Conservation (phyloP, 73 alveolate species). For the Symbiodinium natans region DNA sequence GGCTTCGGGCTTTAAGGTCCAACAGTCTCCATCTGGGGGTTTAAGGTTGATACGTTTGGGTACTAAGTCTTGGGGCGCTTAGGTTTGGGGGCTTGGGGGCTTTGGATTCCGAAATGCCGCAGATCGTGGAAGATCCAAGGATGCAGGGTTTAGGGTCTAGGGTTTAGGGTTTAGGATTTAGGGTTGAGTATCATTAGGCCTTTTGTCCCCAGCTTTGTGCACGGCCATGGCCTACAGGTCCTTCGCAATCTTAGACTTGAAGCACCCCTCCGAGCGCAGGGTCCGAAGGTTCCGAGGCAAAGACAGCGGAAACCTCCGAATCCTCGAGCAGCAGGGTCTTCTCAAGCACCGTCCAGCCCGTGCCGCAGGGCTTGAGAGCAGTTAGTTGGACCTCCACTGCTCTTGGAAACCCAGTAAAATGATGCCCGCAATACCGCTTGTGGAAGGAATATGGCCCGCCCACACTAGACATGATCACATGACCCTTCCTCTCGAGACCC, state of each 20-base stretch:
- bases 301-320: not conserved
- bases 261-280: not conserved
- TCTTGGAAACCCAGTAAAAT: too few species aligned
- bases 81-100: not conserved
- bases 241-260: not conserved
- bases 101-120: not conserved
- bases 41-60: not conserved
- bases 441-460: too few species aligned
- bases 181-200: too few species aligned
- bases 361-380: not conserved
- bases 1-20: too few species aligned
- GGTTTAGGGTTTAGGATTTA: too few species aligned
- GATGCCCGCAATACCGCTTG: too few species aligned
- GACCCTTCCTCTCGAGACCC: too few species aligned
- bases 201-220: too few species aligned
- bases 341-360: conserved; percentile 44
- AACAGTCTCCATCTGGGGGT: not conserved
- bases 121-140: not conserved
- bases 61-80: too few species aligned
- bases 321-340: not conserved
- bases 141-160: not conserved
- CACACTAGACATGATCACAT: too few species aligned
- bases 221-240: too few species aligned
- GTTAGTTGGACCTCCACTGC: not conserved
- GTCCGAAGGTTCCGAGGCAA: not conserved